Evolutionary conservation across 2,329 filamentous ascomycete genomes (phyloP).

Genomic region (Bimuria novae-zelandiae): DNA sequence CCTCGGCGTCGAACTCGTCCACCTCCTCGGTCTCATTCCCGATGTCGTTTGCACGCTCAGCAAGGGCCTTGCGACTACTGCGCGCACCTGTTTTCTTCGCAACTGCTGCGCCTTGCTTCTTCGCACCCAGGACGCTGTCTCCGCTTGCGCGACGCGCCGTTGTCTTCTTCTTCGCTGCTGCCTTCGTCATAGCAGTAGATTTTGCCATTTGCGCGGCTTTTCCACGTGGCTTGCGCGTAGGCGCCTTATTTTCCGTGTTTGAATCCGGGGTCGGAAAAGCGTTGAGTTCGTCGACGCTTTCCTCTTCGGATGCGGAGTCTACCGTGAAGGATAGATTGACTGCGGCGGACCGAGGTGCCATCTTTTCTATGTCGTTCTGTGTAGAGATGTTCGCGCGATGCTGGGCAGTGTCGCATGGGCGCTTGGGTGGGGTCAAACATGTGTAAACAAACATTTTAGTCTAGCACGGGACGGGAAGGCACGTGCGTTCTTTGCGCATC

Average conservation of each 20-base stretch:
- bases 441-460: slow-evolving; percentile 2
- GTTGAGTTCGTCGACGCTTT: slow-evolving; percentile 42
- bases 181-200: slow-evolving; percentile 31
- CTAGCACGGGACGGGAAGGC: neutral
- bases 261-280: slow-evolving; percentile 47
- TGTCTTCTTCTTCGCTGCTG: slow-evolving; percentile 42
- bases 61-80: slow-evolving; percentile 46
- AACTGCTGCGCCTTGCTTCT: slow-evolving; percentile 42
- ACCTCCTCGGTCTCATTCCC: slow-evolving; percentile 53
- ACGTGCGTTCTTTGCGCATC: neutral
- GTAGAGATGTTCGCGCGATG: neutral
- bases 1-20: slow-evolving; percentile 46
- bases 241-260: slow-evolving; percentile 46
- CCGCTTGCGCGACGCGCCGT: slow-evolving; percentile 46
- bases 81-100: slow-evolving; percentile 44
- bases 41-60: slow-evolving; percentile 46
- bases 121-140: slow-evolving; percentile 38
- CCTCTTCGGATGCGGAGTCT: slow-evolving; percentile 49
- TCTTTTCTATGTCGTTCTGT: slow-evolving; percentile 12
- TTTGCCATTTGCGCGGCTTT: slow-evolving; percentile 33
- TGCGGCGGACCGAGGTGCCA: slow-evolving; percentile 40
- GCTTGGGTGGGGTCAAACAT: slow-evolving; percentile 1
- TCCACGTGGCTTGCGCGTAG: slow-evolving; percentile 40
- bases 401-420: neutral
- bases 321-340: slow-evolving; percentile 46